phyloP scores from a whole-genome alignment of 352 stramenopile species.

The Nannochloropsis limnetica region DNA sequence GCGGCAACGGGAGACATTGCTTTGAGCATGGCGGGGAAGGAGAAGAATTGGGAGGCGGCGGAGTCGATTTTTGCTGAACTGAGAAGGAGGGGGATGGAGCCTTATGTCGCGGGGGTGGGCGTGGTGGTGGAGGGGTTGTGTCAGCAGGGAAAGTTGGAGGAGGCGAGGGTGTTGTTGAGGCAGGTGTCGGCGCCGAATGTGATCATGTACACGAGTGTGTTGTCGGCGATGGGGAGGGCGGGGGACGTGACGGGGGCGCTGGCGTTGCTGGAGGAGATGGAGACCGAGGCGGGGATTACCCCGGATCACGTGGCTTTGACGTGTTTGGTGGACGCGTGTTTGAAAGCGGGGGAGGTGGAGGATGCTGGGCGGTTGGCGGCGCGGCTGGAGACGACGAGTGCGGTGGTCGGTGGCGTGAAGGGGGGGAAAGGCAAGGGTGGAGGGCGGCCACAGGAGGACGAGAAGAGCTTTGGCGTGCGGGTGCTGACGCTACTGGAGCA shows the following conservation, averaged over 20 bases:
- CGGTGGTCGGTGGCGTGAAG: neutral
- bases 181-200: slow-evolving; percentile 26
- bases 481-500: slow-evolving; percentile 28
- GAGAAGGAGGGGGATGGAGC: neutral
- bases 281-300: neutral
- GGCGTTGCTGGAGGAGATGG: slow-evolving; percentile 31
- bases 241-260: slow-evolving; percentile 1
- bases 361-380: neutral
- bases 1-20: slow-evolving; percentile 8
- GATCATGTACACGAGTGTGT: slow-evolving; percentile 22
- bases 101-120: neutral
- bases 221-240: slow-evolving; percentile 28
- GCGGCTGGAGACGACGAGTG: neutral
- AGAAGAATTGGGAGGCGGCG: neutral
- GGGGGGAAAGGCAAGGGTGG: neutral
- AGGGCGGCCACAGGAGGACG: neutral
- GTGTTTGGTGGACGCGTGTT: slow-evolving; percentile 19
- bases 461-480: neutral
- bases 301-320: slow-evolving; percentile 31
- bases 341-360: slow-evolving; percentile 33
- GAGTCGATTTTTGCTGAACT: neutral
- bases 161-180: neutral
- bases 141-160: neutral
- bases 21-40: slow-evolving; percentile 17
- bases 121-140: neutral